phyloP scores from a whole-genome alignment of 2,329 filamentous ascomycete genomes.

The Fusarium algeriense region DNA sequence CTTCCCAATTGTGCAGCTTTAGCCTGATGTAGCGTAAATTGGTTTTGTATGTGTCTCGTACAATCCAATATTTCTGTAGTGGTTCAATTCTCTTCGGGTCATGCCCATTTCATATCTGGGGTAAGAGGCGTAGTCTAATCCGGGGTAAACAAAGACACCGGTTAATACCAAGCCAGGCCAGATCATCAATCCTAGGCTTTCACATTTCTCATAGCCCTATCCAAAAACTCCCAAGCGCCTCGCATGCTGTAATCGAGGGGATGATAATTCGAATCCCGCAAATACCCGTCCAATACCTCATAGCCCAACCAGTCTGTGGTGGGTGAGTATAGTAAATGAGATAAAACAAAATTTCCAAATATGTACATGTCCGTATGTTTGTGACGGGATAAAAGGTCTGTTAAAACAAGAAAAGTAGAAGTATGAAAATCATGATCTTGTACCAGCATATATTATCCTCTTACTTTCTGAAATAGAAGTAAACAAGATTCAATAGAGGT shows the following conservation, averaged over 20 bases:
- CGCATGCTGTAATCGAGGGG: constrained; percentile 35
- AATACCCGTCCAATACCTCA: constrained; percentile 25
- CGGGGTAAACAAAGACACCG: constrained; percentile 30
- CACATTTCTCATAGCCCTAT: constrained; percentile 11
- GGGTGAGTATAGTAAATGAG: constrained; percentile 15
- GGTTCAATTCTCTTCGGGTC: constrained; percentile 28
- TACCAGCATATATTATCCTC: constrained; percentile 10
- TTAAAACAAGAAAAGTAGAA: constrained; percentile 37
- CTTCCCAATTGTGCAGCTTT: constrained; percentile 37
- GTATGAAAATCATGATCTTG: constrained; percentile 18
- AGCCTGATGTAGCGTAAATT: constrained; percentile 19
- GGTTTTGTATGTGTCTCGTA: constrained; percentile 12
- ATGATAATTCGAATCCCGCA: constrained; percentile 15
- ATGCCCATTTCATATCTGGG: constrained; percentile 32
- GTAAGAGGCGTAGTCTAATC: constrained; percentile 25
- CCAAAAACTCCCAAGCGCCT: constrained; percentile 39
- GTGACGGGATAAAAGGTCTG: constrained; percentile 17
- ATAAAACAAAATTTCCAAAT: constrained; percentile 18
- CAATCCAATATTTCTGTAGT: constrained; percentile 24
- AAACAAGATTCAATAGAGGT: background rate
- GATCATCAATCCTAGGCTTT: constrained; percentile 23
- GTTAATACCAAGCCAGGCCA: constrained; percentile 33
- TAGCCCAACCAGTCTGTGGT: constrained; percentile 6
- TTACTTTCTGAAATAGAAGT: constrained; percentile 6
- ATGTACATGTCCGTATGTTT: constrained; percentile 24